Conservation (phyloP, 176 grass and related monocot genomes). For the Triticum timopheevii region DNA sequence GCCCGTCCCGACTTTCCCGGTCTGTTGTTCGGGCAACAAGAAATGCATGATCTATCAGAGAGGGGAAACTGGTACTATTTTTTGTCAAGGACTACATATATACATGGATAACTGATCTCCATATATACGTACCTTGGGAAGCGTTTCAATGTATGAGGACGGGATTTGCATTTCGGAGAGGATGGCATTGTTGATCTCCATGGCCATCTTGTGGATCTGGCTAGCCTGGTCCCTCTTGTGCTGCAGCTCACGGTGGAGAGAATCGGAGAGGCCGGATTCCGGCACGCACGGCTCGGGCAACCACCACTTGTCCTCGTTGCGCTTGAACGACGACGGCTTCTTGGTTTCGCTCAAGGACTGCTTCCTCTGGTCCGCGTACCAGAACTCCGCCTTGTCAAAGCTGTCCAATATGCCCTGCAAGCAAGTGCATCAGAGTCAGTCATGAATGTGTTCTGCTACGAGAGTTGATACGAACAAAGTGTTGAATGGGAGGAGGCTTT, state of each 20-base stretch:
- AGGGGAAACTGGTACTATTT: too few species aligned
- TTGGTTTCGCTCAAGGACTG: constrained; percentile 50
- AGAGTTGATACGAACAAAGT: neutral
- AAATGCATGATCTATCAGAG: constrained; percentile 9
- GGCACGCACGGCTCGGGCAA: constrained; percentile 81
- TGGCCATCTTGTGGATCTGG: constrained; percentile 98
- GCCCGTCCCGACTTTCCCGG: constrained; percentile 67
- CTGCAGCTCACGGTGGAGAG: constrained; percentile 64
- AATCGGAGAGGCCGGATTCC: constrained; percentile 59
- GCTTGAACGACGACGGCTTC: constrained; percentile 62
- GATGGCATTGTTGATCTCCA: constrained; percentile 89
- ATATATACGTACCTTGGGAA: constrained; percentile 68
- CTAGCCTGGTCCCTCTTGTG: constrained; percentile 85
- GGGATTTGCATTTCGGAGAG: constrained; percentile 93
- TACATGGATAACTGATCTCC: too few species aligned
- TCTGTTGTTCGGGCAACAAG: constrained; percentile 40
- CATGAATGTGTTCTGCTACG: neutral
- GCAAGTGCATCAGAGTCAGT: constrained; percentile 1
- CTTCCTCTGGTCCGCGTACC: constrained; percentile 76
- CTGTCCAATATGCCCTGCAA: constrained; percentile 83
- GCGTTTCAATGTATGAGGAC: constrained; percentile 62
- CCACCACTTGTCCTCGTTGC: constrained; percentile 87
- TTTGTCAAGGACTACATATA: too few species aligned
- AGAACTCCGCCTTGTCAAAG: constrained; percentile 87
- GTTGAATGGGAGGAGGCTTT: neutral